Evolutionary conservation across 2,329 filamentous ascomycete species (phyloP), one percentile per base, ranked within the genome.

Genomic region (Diaporthe citrichinensis): DNA sequence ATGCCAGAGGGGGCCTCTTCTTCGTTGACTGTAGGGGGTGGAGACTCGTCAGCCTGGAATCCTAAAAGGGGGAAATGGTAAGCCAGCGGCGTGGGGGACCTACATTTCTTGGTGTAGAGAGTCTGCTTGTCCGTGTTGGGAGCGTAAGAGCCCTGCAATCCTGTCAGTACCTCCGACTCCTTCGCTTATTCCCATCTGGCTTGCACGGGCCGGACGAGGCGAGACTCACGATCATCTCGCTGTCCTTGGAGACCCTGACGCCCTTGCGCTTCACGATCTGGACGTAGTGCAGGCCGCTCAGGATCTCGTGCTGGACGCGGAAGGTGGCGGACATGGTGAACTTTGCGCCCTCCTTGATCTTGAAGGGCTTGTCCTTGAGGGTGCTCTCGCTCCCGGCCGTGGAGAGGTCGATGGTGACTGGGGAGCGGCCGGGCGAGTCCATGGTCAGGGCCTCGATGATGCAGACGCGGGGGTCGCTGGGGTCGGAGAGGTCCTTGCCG

Each of bases 321-420:
- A 98, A 99, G 77, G 92, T 91, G 75, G 94, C 96, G 84, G 94
- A 95, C 94, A 98, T 98, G 86, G 94, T 95, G 88, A 98, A 99
- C 80, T 92, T 94, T 80, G 94, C 92, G 73, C 95, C 95, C 86
- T 98, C 97, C 90, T 98, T 99, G 88, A 99, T 98, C 83, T 91
- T 96, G 89, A 99, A 99, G 20, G 97, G 97, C 84, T 97, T 94
- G 83, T 95, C 90, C 88, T 98, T 98, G 79, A 99, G 93, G 20
- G 90, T 91, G 4, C 90, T 88, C 81, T 98, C 90, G 77, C 94
- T 92, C 75, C 93, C 94, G 31, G 94, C 90, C 10, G 90, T 85
- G 74, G 92, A 93, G 57, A 98, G 92, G 82, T 98, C 95, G 85
- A 99, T 96, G 80, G 94, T 94, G 81, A 98, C 96, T 81, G 98